A percentile compares a stretch with the other conserved stretches of the same genome.
Conservation (phyloP, 1,284 basidiomycete genomes). For the Cutaneotrichosporon curvatum region DNA sequence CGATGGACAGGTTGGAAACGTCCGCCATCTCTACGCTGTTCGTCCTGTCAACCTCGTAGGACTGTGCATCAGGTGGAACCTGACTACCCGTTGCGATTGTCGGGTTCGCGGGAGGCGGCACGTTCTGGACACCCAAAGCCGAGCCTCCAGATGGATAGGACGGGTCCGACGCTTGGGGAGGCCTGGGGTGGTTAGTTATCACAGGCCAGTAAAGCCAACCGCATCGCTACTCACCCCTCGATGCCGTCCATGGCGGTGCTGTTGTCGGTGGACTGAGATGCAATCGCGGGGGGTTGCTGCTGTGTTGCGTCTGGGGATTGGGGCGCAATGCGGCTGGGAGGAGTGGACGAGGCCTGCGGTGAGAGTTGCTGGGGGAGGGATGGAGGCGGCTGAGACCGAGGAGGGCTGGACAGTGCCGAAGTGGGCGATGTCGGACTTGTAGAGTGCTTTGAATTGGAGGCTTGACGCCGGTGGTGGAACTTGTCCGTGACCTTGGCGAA, state of each 20-base stretch:
- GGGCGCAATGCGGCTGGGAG: not conserved
- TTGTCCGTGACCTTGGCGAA: conserved; percentile 44
- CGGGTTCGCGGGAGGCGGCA: too few relatives aligned
- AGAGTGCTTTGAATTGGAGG: conserved; percentile 17
- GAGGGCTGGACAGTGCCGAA: not conserved
- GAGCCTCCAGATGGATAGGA: too few relatives aligned
- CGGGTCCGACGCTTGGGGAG: not conserved
- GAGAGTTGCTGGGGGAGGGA: not conserved
- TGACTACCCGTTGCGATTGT: not conserved
- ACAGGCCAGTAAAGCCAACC: too few relatives aligned
- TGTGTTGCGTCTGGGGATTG: conserved; percentile 1
- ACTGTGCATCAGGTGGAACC: conserved; percentile 1
- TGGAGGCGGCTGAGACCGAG: not conserved
- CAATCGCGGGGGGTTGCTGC: not conserved
- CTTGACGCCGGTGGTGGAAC: conserved; percentile 36
- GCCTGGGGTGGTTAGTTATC: too few relatives aligned
- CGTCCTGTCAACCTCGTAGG: conserved; percentile 17
- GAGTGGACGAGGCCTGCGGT: not conserved
- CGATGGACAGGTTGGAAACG: conserved; percentile 22
- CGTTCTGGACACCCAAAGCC: too few relatives aligned
- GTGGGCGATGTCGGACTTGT: not conserved
- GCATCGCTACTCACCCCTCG: conserved; percentile 18
- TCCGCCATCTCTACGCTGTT: conserved; percentile 43
- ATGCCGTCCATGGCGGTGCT: conserved; percentile 25
- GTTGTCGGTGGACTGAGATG: not conserved